These are phyloP conservation scores for Kokia cookei DNA, from an alignment of 441 rosid species.

Conservation along the genomic window DNA sequence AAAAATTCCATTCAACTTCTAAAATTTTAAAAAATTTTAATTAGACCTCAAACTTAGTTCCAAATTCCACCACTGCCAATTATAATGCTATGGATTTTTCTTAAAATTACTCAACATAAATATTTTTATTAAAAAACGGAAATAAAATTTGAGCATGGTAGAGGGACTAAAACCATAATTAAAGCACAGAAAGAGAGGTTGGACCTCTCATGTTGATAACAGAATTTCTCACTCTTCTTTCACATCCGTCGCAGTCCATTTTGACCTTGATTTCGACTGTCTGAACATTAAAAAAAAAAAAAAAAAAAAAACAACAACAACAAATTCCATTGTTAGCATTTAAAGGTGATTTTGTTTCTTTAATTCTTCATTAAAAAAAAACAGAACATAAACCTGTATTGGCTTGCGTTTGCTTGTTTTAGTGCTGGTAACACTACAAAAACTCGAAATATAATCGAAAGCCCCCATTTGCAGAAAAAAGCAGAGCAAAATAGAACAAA, in stretches of 20 bases:
- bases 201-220: constrained; percentile 72
- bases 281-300: constrained; percentile 12
- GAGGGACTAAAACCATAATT: too few relatives aligned
- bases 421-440: constrained; percentile 55
- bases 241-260: constrained; percentile 45
- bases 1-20: too few relatives aligned
- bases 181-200: not conserved
- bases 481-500: not conserved
- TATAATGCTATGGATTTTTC: too few relatives aligned
- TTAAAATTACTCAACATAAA: too few relatives aligned
- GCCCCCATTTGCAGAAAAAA: constrained; percentile 56
- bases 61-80: too few relatives aligned
- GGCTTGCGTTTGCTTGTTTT: constrained; percentile 72
- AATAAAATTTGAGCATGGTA: too few relatives aligned
- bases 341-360: too few relatives aligned
- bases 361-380: not conserved
- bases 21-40: too few relatives aligned
- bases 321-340: not conserved
- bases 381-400: constrained; percentile 50
- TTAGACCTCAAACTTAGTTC: too few relatives aligned
- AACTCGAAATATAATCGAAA: constrained; percentile 72
- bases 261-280: constrained; percentile 94
- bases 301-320: too few relatives aligned
- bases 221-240: constrained; percentile 33
- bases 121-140: too few relatives aligned